Evolutionary conservation across 148 eudicot species (phyloP), one percentile per base, ranked within the genome.

Genomic region (Camellia sinensis): DNA sequence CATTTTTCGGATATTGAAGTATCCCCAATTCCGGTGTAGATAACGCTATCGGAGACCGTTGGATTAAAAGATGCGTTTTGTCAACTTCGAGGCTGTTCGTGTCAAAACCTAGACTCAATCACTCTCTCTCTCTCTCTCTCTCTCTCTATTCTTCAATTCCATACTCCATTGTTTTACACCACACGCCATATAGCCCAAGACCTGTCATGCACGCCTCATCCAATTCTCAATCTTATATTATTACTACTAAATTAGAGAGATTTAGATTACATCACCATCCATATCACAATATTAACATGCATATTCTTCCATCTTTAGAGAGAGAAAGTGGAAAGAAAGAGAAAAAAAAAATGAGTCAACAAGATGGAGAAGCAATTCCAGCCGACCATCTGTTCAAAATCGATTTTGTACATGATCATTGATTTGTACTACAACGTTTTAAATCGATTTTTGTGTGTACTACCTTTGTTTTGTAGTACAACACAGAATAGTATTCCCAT

Each of bases 401-500:
- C 46, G n/a, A 57, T 15, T 59, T 56, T 15, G 52, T 7, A 40
- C 14, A 4, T 18, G 66, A 59, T 59, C 4, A 18, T 21, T 40
- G 77, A 29, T 29, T 29, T 45, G 67, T 59, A 74, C 64, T 72
- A 13, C 75, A 72, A 72, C 5, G 2, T 18, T 37, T 15, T 9
- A 71, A 50, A 48, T 15, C 40, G 17, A 10, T 56, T 56, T 56
- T 40, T 73, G 76, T 56, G 59, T 73, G 76, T 73, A 73, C 76
- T 73, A 73, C 76, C 76, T 63, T 22, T 11, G 43, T 52, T 22
- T 41, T 21, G 22, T 18, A 17, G 52, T 45, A 70, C 21, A 3
- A n/a, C 62, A 57, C 11, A n/a, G 52, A 0, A 75, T 4, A 13
- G 56, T 45, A n/a, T 45, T 45, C 43, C 41, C 1, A 2, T 53